Evolutionary conservation across 2,329 filamentous ascomycete species (phyloP), one percentile per base, ranked within the genome.

Genomic region (Scytalidium sp.): DNA sequence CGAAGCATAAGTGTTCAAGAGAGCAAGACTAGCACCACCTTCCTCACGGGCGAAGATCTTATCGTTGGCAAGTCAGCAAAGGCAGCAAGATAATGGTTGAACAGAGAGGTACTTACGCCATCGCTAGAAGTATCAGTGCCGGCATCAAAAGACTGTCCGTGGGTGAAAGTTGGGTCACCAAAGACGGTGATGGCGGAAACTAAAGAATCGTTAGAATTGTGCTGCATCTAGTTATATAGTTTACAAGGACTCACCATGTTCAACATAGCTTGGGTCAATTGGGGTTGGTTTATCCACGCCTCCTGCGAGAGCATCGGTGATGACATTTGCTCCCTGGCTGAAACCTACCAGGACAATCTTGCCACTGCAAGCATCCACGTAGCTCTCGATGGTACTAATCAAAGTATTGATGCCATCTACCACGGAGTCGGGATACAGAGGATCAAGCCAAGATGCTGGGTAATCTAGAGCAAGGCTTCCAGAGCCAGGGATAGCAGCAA

Each of bases 311-410:
- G 45, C 43, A 47, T 51, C 51, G 10, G 49, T 56, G 47, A 55
- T 44, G 2, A 60, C 57, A n/a, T 60, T 51, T 10, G 51, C 58
- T n/a, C 58, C 61, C 49, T 66, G 63, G 8, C 55, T 60, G 53
- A 65, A 67, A 1, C 66, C 66, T 39, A 67, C 52, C 17, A 68
- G 54, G 11, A 65, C 64, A 43, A 67, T 63, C 47, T 60, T 55
- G 17, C 45, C 46, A 2, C 58, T 57, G 45, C 64, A 67, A 19
- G 55, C 56, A 3, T 54, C 43, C 2, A 58, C 57, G 45, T 65
- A 67, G 19, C 45, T 49, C 32, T 56, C 50, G 40, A 64, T 64
- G 22, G 62, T 54, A 5, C 45, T 39, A 19, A 58, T 60, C 40
- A 63, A 60, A 43, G 62, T 60, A 29, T 55, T 49, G 19, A 65